Evolutionary conservation across 2,329 filamentous ascomycete species (phyloP).

Genomic region (Alternaria gansuensis): DNA sequence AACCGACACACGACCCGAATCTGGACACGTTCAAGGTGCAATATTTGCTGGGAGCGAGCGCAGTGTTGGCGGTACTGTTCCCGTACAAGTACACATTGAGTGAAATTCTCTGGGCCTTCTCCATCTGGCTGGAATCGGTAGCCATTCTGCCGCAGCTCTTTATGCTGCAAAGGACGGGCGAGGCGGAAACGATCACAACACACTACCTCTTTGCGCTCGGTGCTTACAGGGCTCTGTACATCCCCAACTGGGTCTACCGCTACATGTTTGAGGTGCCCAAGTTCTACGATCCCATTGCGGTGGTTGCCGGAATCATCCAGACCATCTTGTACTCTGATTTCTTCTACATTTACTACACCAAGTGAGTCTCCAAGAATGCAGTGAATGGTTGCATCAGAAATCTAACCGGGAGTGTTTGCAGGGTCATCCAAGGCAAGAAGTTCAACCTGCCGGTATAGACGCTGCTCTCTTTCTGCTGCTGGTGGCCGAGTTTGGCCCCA

Average conservation of each 20-base stretch:
- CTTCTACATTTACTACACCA: slow-evolving; percentile 99
- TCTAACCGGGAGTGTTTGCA: slow-evolving; percentile 28
- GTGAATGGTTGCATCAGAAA: not conserved
- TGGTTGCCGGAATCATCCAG: slow-evolving; percentile 89
- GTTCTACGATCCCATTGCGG: slow-evolving; percentile 85
- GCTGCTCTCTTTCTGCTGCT: slow-evolving; percentile 14
- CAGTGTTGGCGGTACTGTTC: slow-evolving; percentile 79
- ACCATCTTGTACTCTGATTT: slow-evolving; percentile 98
- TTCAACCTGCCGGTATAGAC: slow-evolving; percentile 63
- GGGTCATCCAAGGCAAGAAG: slow-evolving; percentile 63
- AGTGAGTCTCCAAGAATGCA: slow-evolving; percentile 61
- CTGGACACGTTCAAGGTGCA: slow-evolving; percentile 97
- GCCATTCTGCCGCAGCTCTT: slow-evolving; percentile 97
- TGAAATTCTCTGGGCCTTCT: slow-evolving; percentile 95
- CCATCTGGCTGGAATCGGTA: slow-evolving; percentile 96
- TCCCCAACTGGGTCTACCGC: slow-evolving; percentile 97
- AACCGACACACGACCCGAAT: slow-evolving; percentile 95
- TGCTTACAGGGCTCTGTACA: slow-evolving; percentile 91
- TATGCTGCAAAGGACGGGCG: slow-evolving; percentile 96
- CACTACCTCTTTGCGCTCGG: slow-evolving; percentile 97
- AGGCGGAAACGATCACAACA: slow-evolving; percentile 99
- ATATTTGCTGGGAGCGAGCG: slow-evolving; percentile 85
- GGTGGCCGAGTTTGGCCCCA: slow-evolving; percentile 15
- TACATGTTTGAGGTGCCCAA: slow-evolving; percentile 74
- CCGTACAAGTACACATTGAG: slow-evolving; percentile 83